Conservation (phyloP, 306 rosid species). For the Acacia acuminata region DNA sequence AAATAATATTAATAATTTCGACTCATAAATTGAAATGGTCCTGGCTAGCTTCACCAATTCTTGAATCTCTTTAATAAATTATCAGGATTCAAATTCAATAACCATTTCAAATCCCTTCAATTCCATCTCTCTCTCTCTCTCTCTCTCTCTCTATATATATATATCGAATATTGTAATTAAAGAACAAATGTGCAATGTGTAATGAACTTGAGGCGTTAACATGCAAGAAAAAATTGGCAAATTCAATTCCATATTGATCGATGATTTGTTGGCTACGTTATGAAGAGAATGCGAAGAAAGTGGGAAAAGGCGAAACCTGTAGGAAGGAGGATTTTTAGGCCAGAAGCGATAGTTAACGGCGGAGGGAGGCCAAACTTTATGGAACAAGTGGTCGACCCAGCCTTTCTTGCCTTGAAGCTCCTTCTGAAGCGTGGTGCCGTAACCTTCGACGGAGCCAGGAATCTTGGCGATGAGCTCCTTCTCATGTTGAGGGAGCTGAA, state of each 20-base stretch:
- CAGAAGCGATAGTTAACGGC: constrained; percentile 58
- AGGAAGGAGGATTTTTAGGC: constrained; percentile 71
- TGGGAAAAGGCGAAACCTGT: constrained; percentile 45
- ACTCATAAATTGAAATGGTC: neutral
- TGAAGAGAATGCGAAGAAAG: neutral
- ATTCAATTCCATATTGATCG: no score
- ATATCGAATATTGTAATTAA: no score
- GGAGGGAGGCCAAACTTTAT: constrained; percentile 64
- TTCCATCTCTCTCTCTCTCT: neutral
- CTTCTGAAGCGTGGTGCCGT: constrained; percentile 61
- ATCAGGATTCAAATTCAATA: neutral
- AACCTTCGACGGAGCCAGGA: constrained; percentile 56
- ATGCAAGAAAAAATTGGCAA: neutral
- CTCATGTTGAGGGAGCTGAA: constrained; percentile 55
- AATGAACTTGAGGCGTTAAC: neutral
- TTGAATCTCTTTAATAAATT: neutral
- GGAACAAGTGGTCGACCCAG: constrained; percentile 87
- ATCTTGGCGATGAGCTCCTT: constrained; percentile 60
- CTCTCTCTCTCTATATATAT: neutral
- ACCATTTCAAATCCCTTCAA: neutral
- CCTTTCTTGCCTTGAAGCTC: constrained; percentile 65
- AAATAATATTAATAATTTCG: neutral
- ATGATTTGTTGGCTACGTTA: neutral
- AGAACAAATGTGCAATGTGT: neutral
- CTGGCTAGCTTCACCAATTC: neutral